Evolutionary conservation across 345 rosid genomes (phyloP).

Genomic region (Corchorus capsularis): DNA sequence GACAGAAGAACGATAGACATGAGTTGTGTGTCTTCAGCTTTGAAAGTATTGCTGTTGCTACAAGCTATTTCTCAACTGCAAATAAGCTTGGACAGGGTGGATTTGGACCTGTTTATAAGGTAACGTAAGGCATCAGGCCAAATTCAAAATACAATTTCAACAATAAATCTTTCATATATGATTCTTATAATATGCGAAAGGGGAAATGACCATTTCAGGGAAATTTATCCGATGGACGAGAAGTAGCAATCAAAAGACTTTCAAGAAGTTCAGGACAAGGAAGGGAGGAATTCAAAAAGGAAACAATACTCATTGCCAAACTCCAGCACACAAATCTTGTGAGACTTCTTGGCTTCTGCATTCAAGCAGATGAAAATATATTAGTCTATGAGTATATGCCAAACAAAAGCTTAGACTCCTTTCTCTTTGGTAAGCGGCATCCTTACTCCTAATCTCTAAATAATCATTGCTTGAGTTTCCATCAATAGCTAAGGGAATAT

Average conservation of each 20-base stretch:
- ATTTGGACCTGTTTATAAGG: too few species aligned
- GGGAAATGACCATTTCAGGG: constrained; percentile 10
- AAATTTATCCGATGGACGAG: constrained; percentile 31
- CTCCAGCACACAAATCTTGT: constrained; percentile 45
- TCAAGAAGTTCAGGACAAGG: constrained; percentile 39
- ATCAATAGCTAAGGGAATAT: too few species aligned
- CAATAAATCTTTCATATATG: too few species aligned
- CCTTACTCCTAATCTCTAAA: background rate
- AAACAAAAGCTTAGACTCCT: constrained; percentile 35
- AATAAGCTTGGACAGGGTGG: background rate
- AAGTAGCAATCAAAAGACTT: constrained; percentile 45
- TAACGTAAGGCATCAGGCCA: background rate
- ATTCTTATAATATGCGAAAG: background rate
- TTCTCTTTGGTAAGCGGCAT: constrained; percentile 37
- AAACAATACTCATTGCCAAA: constrained; percentile 35
- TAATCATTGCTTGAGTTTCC: too few species aligned
- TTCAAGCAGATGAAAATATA: constrained; percentile 37
- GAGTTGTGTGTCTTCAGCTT: background rate
- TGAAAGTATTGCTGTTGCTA: background rate
- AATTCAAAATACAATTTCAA: background rate
- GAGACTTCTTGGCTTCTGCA: constrained; percentile 37
- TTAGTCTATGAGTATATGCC: constrained; percentile 43
- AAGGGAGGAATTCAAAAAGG: constrained; percentile 36
- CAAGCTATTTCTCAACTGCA: background rate
- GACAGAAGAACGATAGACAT: too few species aligned